Conservation (phyloP, 192 early-diverging fungal genomes). For the Gonapodya prolifera region DNA sequence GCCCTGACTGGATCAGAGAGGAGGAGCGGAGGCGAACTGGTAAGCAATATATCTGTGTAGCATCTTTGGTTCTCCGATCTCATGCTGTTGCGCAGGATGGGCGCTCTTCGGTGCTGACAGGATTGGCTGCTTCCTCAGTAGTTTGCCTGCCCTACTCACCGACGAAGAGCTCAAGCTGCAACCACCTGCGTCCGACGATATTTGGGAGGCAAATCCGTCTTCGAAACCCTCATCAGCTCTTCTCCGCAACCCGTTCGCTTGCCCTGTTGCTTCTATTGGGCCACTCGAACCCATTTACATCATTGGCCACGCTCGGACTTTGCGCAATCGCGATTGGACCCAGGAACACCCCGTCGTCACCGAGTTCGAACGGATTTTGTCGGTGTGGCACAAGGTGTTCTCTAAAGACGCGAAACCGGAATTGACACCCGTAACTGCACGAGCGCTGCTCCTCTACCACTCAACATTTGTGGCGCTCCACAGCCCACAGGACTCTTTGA, state of each 20-base stretch:
- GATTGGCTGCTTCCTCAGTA: neutral
- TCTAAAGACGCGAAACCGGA: neutral
- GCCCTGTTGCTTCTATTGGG: neutral
- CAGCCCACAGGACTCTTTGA: neutral
- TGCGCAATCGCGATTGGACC: neutral
- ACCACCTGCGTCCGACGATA: neutral
- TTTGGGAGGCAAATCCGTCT: neutral
- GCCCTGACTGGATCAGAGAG: neutral
- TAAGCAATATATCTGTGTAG: neutral
- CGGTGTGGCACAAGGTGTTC: neutral
- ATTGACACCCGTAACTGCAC: neutral
- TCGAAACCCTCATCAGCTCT: neutral
- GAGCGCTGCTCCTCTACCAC: neutral
- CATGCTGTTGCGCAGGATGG: neutral
- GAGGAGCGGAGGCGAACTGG: neutral
- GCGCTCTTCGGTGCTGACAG: neutral
- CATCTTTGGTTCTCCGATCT: neutral
- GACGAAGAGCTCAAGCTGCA: neutral
- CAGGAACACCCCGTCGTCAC: neutral
- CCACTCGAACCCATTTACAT: neutral
- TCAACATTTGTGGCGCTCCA: neutral
- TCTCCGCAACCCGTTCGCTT: neutral
- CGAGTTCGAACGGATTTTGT: neutral
- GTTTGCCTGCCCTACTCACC: neutral
- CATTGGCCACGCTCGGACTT: neutral